Percentiles rank a stretch among this genome's conserved stretches.
Conservation (phyloP, 2,329 filamentous ascomycete species). For the Sclerotinia trifoliorum region DNA sequence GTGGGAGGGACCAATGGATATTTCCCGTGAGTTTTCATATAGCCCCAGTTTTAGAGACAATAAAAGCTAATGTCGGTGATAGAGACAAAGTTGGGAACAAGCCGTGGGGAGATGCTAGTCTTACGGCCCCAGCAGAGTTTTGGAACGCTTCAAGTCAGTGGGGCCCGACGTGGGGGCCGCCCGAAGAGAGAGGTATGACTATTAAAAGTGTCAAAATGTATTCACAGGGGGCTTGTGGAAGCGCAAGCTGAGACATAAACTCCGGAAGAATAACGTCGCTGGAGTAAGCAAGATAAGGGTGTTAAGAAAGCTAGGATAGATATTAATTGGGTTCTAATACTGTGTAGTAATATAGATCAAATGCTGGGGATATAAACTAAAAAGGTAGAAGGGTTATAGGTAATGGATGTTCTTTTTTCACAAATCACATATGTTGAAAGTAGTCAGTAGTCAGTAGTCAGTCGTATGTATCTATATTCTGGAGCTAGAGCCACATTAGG, state of each 20-base stretch:
- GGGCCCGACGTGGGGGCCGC: conserved; percentile 47
- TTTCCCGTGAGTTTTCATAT: conserved; percentile 43
- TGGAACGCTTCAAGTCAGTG: conserved; percentile 45
- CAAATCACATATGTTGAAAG: background rate
- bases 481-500: too few species aligned
- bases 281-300: background rate
- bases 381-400: conserved; percentile 6
- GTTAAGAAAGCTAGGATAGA: background rate
- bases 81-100: conserved; percentile 46
- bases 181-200: conserved; percentile 27
- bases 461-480: too few species aligned
- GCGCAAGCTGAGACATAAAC: conserved; percentile 7
- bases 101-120: conserved; percentile 48
- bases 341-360: background rate
- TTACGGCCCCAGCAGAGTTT: conserved; percentile 45
- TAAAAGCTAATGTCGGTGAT: conserved; percentile 33
- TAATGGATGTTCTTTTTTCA: background rate
- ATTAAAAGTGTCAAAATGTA: conserved; percentile 32
- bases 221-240: conserved; percentile 22
- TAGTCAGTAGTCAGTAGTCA: too few species aligned
- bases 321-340: background rate
- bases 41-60: background rate
- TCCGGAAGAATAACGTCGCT: background rate
- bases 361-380: background rate
- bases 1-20: conserved; percentile 51